These are phyloP conservation scores for Dysphania ambrosioides DNA, from an alignment of 148 eudicot genomes.

Conservation along the genomic window DNA sequence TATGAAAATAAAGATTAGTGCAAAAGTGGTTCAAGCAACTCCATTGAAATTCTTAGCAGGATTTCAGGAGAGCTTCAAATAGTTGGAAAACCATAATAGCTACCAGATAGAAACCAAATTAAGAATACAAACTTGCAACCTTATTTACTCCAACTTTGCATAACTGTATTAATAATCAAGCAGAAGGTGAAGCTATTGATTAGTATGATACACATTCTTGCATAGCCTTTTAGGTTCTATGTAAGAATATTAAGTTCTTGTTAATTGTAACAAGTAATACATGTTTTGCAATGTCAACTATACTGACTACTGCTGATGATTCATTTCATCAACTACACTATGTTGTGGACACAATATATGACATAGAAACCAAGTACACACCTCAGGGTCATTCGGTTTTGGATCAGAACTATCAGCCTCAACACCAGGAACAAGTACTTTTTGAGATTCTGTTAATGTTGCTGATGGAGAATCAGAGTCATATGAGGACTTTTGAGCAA, in stretches of 20 bases:
- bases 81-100: background rate
- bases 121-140: background rate
- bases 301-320: background rate
- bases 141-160: background rate
- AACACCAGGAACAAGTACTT: conserved; percentile 77
- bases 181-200: background rate
- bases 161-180: background rate
- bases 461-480: conserved; percentile 57
- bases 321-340: background rate
- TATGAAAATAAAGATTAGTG: background rate
- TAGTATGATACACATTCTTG: background rate
- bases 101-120: conserved; percentile 4
- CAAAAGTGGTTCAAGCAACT: background rate
- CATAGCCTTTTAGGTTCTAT: background rate
- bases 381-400: conserved; percentile 43
- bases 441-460: conserved; percentile 57
- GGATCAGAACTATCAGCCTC: conserved; percentile 46
- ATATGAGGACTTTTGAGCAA: conserved; percentile 52
- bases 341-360: background rate
- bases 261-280: background rate
- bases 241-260: background rate
- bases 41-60: background rate
- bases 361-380: conserved; percentile 20
- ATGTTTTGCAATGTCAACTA: conserved; percentile 4
- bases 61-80: background rate